These are phyloP conservation scores for Xylaria arbuscula DNA, from an alignment of 2,329 filamentous ascomycete species.

Conservation along the genomic window DNA sequence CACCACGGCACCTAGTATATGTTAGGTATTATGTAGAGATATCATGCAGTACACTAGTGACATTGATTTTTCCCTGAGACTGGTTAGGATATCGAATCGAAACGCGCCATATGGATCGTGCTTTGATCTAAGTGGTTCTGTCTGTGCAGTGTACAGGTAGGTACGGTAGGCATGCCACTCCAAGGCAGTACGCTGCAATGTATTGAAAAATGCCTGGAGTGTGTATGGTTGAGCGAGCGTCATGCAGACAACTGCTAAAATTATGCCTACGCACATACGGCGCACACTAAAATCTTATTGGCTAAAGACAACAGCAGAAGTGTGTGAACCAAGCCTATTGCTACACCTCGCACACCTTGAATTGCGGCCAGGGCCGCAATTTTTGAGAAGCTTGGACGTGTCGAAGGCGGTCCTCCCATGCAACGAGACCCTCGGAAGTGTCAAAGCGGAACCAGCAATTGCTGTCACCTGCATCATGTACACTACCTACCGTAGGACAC, in stretches of 20 bases:
- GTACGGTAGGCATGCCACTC: neutral
- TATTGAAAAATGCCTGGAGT: neutral
- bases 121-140: slow-evolving; percentile 14
- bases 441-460: slow-evolving; percentile 34
- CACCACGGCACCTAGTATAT: slow-evolving; percentile 13
- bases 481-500: neutral
- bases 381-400: slow-evolving; percentile 32
- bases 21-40: slow-evolving; percentile 15
- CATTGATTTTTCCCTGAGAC: slow-evolving; percentile 19
- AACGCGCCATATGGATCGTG: slow-evolving; percentile 33
- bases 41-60: slow-evolving; percentile 24
- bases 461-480: slow-evolving; percentile 34
- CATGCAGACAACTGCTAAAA: neutral
- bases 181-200: neutral
- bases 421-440: slow-evolving; percentile 27
- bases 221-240: slow-evolving; percentile 24
- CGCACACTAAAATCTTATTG: slow-evolving; percentile 17
- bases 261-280: neutral
- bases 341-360: slow-evolving; percentile 31
- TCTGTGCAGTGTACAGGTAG: neutral
- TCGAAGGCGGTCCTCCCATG: slow-evolving; percentile 6
- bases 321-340: slow-evolving; percentile 29
- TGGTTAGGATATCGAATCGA: slow-evolving; percentile 24
- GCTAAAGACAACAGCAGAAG: slow-evolving; percentile 11
- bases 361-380: slow-evolving; percentile 14